Evolutionary conservation across 2,329 filamentous ascomycete genomes (phyloP).

Genomic region (Sarocladium strictum): DNA sequence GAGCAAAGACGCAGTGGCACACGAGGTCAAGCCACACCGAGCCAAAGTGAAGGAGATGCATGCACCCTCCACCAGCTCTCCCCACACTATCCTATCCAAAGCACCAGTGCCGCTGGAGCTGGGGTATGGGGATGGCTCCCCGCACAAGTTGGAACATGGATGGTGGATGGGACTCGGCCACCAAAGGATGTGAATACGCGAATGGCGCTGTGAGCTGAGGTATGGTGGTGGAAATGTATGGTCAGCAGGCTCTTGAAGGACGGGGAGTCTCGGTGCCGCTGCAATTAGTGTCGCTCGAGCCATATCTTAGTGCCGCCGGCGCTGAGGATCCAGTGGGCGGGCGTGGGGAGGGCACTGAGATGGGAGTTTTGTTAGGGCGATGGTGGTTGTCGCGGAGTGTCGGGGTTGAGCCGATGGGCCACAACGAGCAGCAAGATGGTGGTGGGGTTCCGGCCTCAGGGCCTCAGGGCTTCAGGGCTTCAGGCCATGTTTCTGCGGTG

Average conservation of each 20-base stretch:
- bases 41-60: neutral
- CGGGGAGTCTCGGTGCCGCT: conserved; percentile 1
- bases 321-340: conserved; percentile 8
- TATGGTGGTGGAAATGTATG: neutral
- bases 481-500: too few species aligned
- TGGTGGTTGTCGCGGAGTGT: conserved; percentile 13
- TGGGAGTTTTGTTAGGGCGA: neutral
- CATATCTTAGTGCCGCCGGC: neutral
- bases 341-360: neutral
- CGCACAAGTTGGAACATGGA: neutral
- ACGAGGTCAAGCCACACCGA: neutral
- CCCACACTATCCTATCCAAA: neutral
- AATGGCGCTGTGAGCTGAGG: too few species aligned
- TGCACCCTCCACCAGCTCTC: neutral
- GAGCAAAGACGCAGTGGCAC: neutral
- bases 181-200: too few species aligned
- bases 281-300: neutral
- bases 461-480: too few species aligned
- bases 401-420: conserved; percentile 10
- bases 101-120: neutral
- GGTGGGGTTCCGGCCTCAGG: too few species aligned
- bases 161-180: too few species aligned
- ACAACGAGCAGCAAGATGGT: neutral
- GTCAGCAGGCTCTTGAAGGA: neutral
- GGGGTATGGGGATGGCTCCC: neutral